Percentiles rank a stretch among this genome's conserved stretches.
Conservation (phyloP, 116 monocot genomes). For the Trichopus zeylanicus region DNA sequence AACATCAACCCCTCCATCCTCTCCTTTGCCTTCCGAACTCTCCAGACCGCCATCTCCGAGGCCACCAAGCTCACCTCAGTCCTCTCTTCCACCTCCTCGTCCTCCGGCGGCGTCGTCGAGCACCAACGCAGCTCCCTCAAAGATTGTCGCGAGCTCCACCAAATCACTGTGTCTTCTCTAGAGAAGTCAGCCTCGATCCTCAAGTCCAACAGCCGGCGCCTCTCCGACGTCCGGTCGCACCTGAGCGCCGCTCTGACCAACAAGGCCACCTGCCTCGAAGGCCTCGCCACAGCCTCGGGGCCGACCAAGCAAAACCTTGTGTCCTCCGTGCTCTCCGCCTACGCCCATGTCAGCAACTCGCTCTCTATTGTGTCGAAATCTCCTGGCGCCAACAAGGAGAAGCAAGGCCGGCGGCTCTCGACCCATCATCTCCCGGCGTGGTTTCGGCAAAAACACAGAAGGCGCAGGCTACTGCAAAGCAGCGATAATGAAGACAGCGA, state of each 20-base stretch:
- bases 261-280: slow-evolving; percentile 73
- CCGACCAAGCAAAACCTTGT: slow-evolving; percentile 20
- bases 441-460: slow-evolving; percentile 25
- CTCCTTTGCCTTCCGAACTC: slow-evolving; percentile 31
- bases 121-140: slow-evolving; percentile 42
- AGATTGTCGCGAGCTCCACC: slow-evolving; percentile 86
- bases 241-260: slow-evolving; percentile 84
- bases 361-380: slow-evolving; percentile 42
- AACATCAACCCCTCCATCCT: slow-evolving; percentile 35
- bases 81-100: slow-evolving; percentile 16
- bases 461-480: slow-evolving; percentile 35
- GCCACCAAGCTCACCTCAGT: slow-evolving; percentile 33
- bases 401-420: slow-evolving; percentile 9
- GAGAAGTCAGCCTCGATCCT: slow-evolving; percentile 29
- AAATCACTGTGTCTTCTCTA: slow-evolving; percentile 54
- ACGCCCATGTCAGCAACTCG: slow-evolving; percentile 41
- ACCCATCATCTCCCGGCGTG: slow-evolving; percentile 32
- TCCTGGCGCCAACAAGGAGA: neutral
- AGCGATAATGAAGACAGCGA: no score
- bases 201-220: slow-evolving; percentile 3
- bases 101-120: slow-evolving; percentile 38
- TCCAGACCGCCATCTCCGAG: slow-evolving; percentile 48
- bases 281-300: slow-evolving; percentile 44
- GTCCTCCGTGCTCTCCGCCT: slow-evolving; percentile 17
- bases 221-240: slow-evolving; percentile 38